Percentiles rank a stretch among this genome's conserved stretches.
Conservation (phyloP, 805 yeast species). For the Candida ulmi region DNA sequence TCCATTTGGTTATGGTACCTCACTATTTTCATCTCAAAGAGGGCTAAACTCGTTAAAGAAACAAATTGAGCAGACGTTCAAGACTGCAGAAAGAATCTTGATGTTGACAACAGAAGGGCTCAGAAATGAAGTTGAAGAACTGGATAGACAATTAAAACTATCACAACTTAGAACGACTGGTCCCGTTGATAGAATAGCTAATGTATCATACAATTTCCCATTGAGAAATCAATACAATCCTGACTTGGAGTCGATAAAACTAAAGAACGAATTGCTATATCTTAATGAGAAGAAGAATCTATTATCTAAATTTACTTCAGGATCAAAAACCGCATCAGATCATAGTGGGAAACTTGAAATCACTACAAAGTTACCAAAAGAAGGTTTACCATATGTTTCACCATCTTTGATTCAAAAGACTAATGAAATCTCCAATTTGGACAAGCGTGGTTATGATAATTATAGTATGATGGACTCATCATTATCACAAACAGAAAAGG, state of each 20-base stretch:
- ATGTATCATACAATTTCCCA: constrained; percentile 13
- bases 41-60: constrained; percentile 3
- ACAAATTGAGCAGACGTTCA: constrained; percentile 10
- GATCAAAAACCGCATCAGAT: background rate
- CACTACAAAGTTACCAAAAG: constrained; percentile 26
- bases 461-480: constrained; percentile 23
- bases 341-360: constrained; percentile 27
- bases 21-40: constrained; percentile 13
- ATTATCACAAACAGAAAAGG: constrained; percentile 25
- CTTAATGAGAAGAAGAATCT: background rate
- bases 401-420: constrained; percentile 32
- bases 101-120: constrained; percentile 12
- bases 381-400: constrained; percentile 31
- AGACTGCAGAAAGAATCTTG: constrained; percentile 12
- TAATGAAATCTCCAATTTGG: constrained; percentile 28
- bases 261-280: constrained; percentile 9
- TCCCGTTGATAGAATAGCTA: background rate
- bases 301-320: background rate
- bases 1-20: constrained; percentile 31
- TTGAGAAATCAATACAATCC: constrained; percentile 13
- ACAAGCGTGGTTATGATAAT: constrained; percentile 29
- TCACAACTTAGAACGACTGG: constrained; percentile 11
- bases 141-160: constrained; percentile 15
- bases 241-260: constrained; percentile 13
- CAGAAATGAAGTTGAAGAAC: constrained; percentile 8